Conservation (phyloP, 352 stramenopile species). For the Phytophthora pluvialis region DNA sequence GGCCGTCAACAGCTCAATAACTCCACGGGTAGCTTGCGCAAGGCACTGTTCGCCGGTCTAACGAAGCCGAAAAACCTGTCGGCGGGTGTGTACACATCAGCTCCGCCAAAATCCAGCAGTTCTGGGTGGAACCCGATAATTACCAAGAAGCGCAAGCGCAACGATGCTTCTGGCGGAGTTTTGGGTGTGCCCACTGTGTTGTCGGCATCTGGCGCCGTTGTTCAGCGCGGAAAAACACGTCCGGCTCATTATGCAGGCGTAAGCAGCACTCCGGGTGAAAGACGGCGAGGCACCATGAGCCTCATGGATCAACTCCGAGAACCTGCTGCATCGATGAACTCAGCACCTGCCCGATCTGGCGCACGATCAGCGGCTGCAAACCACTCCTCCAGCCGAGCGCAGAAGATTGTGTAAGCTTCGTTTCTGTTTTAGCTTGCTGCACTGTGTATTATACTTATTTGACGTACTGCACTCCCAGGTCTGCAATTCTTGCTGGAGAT, state of each 20-base stretch:
- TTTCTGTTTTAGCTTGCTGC: constrained; percentile 6
- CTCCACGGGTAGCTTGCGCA: constrained; percentile 65
- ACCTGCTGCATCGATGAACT: constrained; percentile 27
- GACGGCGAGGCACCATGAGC: constrained; percentile 26
- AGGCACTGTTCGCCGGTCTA: constrained; percentile 60
- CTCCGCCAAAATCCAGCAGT: constrained; percentile 23
- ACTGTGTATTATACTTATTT: not conserved
- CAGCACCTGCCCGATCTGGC: not conserved
- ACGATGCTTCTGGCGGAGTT: constrained; percentile 33
- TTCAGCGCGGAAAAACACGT: constrained; percentile 35
- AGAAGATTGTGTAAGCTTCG: constrained; percentile 64
- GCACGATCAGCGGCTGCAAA: constrained; percentile 8
- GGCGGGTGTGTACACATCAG: constrained; percentile 71
- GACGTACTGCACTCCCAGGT: constrained; percentile 29
- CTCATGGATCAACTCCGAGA: constrained; percentile 44
- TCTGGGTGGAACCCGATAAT: constrained; percentile 44
- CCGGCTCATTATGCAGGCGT: not conserved
- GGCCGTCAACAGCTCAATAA: constrained; percentile 83
- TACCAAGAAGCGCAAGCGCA: constrained; percentile 66
- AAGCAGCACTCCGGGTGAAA: constrained; percentile 12
- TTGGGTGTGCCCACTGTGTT: constrained; percentile 59
- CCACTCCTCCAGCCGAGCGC: constrained; percentile 41
- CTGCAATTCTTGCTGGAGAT: constrained; percentile 37
- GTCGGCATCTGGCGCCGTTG: constrained; percentile 51
- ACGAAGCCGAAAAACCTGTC: constrained; percentile 80